Evolutionary conservation across 2,329 filamentous ascomycete genomes (phyloP).

Genomic region (Onygena corvina): DNA sequence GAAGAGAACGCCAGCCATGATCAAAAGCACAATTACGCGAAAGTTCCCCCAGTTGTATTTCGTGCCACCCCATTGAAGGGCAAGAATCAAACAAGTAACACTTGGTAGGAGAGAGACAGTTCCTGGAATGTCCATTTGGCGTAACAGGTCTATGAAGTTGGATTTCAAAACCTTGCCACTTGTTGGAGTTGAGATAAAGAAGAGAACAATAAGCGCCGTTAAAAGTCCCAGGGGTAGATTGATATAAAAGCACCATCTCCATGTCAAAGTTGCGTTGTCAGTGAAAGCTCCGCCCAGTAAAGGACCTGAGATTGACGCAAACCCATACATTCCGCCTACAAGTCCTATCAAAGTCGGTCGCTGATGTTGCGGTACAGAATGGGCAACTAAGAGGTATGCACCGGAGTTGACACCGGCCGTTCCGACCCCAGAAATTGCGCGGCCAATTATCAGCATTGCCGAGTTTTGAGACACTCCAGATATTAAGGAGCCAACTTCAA

Average conservation of each 20-base stretch:
- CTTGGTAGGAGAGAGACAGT: constrained; percentile 37
- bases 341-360: constrained; percentile 10
- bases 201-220: constrained; percentile 10
- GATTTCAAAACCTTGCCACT: neutral
- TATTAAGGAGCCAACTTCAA: constrained; percentile 19
- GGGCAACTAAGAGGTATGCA: no score
- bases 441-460: constrained; percentile 10
- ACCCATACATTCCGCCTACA: constrained; percentile 9
- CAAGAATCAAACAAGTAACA: constrained; percentile 19
- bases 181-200: constrained; percentile 8
- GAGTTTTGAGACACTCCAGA: constrained; percentile 11
- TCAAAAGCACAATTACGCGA: constrained; percentile 18
- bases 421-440: constrained; percentile 31
- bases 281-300: constrained; percentile 14
- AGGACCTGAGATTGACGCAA: constrained; percentile 13
- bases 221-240: constrained; percentile 12
- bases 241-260: constrained; percentile 14
- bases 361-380: constrained; percentile 9
- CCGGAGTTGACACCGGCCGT: constrained; percentile 30
- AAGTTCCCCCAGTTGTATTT: constrained; percentile 17
- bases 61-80: constrained; percentile 21
- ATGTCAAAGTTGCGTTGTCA: constrained; percentile 10
- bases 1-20: constrained; percentile 15
- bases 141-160: constrained; percentile 12
- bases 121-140: constrained; percentile 20